Evolutionary conservation across 192 early-diverging fungal species (phyloP), one percentile per base, ranked within the genome.

Genomic region (Podila epigama): DNA sequence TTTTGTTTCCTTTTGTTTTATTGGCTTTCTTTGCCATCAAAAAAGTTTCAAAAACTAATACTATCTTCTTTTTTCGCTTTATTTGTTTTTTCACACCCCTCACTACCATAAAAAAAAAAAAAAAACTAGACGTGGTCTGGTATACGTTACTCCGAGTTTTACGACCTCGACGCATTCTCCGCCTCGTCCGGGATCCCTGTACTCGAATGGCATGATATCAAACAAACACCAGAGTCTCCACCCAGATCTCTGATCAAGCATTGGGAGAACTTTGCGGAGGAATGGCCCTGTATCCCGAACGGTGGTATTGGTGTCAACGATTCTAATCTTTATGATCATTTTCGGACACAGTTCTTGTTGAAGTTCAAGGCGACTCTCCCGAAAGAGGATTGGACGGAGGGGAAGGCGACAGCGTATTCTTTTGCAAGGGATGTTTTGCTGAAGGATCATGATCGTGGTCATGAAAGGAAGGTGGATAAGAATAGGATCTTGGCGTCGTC

Each of bases 151-250:
- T 77, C 73, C 3, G 73, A 77, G 27, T 77, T 77, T 40, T 77
- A 77, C 54, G 61, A 77, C 40, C 56, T 77, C 3, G 48, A 68
- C 5, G 25, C 54, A 2, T 77, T 77, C 18, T 64, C 73, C 0
- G 56, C 54, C 6, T 11, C 42, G 16, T 64, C 66, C 13, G 66
- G 66, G 8, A 68, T 77, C 42, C 66, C 65, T 0, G 44, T 77
- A 39, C 48, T 68, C 16, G 73, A 77, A 25, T 77, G 73, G 73
- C 66, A 77, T 50, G 73, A 77, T 51, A 51, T 77, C 61, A 77
- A 77, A 15, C 73, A 77, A 31, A 77, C 73, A 10, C 73, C 73
- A 1, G 55, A 58, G 5, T 29, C 57, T 3, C 73, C 73, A 6
- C 50, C 65, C 15, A 34, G 2, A 0, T 12, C 32, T 1, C 29